Base-by-base conservation (phyloP, 495 filamentous ascomycete species). In the Neurospora discreta region DNA sequence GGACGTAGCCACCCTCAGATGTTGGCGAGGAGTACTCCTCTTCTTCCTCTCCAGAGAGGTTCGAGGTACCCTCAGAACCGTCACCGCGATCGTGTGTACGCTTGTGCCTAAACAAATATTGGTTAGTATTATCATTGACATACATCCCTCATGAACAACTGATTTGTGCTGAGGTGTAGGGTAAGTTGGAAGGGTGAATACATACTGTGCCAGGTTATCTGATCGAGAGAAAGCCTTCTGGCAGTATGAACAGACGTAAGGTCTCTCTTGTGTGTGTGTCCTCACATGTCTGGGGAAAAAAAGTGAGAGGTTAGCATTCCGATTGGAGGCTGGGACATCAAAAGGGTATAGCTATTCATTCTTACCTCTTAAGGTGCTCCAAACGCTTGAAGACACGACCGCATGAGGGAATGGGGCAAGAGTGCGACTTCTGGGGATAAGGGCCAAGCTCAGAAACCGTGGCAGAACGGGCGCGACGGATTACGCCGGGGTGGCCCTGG, bases 321-420 rank as follows among this genome's bases (percentile, higher is more conserved):
- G 78, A 75, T 77, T 73, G 79, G 81, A 75, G 78, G 77, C 69
- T 74, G 44, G 30, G 38, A 76, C 75, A 71, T 73, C 73, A 78
- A 89, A 85, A 87, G 79, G 81, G 83, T 82, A 82, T 79, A 65
- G 43, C 68, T 65, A 74, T 72, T 73, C 77, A 78, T 81, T 82
- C 92, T 88, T 92, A 97, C 93, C 95, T 91, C 87, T 99, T 99
- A 77, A 99, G 89, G 86, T 99, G 95, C 82, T 99, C 95, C 85
- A 99, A 88, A 79, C 95, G 90, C 89, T 99, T 99, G 87, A 99
- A 99, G 74, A 97, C 87, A 80, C 96, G 90, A 58, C 96, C 95
- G 80, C 95, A 99, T 33, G 94, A 93, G 36, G 96, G 96, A 79
- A 99, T 99, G n/a, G 95, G 95, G 84, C 95, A 99, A 10, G 94